Percentiles rank a stretch among this genome's conserved stretches.
Evolutionary conservation across 306 rosid genomes (phyloP).

Genomic region (Sophora flavescens): DNA sequence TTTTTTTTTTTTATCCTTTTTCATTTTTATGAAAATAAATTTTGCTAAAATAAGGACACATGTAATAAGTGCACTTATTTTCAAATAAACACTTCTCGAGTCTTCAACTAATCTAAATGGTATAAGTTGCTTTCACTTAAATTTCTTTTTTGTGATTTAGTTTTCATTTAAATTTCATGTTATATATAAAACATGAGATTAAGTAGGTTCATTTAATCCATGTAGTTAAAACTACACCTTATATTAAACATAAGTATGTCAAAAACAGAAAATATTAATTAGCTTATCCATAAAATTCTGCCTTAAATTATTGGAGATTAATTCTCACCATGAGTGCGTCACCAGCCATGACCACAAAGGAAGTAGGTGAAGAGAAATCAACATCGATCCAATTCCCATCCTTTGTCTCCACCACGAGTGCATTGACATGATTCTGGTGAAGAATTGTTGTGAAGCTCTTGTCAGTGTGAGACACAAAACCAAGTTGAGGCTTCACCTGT

Average conservation of each 20-base stretch:
- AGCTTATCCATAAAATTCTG: background rate
- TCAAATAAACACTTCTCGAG: too few relatives aligned
- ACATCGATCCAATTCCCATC: slow-evolving; percentile 71
- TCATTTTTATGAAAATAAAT: too few relatives aligned
- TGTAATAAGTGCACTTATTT: too few relatives aligned
- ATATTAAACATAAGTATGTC: background rate
- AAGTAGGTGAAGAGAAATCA: slow-evolving; percentile 68
- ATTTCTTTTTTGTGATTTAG: too few relatives aligned
- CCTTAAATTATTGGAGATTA: background rate
- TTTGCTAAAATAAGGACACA: too few relatives aligned
- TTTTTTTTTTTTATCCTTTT: too few relatives aligned
- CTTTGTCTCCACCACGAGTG: slow-evolving; percentile 68
- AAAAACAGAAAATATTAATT: background rate
- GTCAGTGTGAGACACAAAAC: slow-evolving; percentile 76
- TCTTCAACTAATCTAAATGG: too few relatives aligned
- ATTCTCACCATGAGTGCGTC: slow-evolving; percentile 73
- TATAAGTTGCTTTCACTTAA: too few relatives aligned
- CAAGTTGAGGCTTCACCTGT: slow-evolving; percentile 53
- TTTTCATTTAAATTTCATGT: too few relatives aligned
- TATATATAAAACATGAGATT: background rate
- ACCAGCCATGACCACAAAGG: slow-evolving; percentile 75
- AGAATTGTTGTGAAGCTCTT: slow-evolving; percentile 88
- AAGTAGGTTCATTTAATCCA: too few relatives aligned
- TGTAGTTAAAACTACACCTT: too few relatives aligned
- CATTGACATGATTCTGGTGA: slow-evolving; percentile 72